Base-by-base conservation (phyloP, 371 early-diverging fungal genomes). In the Dichotomocladium elegans region DNA sequence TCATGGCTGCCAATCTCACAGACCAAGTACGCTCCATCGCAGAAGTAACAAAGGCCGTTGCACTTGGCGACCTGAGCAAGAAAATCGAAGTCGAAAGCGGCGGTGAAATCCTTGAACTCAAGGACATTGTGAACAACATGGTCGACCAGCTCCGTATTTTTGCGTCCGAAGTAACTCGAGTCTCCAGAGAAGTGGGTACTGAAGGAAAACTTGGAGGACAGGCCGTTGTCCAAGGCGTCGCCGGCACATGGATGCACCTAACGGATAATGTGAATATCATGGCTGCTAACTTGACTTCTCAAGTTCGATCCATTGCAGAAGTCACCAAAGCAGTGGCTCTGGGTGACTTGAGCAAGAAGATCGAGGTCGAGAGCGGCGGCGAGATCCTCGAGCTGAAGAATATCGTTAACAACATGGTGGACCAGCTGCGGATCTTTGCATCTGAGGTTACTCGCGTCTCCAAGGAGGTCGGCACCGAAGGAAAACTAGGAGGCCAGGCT, bases 401-500 rank as follows among this genome's bases (percentile, higher is more conserved):
- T 14, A 55, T 46, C 10, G 53, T 59, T 35, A 57, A 58, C 25
- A 57, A 42, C 30, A 57, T 55, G 58, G 57, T 64, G 47, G 53
- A 52, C 4, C 61, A 54, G 28, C 26, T 51, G 14, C 26, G 34
- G 3, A 48, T 59, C 10, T 59, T 53, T 48, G 59, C 59, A 0
- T 41, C 52, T 9, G 54, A 59, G 42, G 59, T 59, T 28, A 35
- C 68, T 0, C 68, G 72, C 6, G 73, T 77, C 2, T 62, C 70
- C 8, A 41, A 27, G 6, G 65, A 63, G 35, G 82, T 80, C 43
- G 82, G 80, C 43, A 86, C 83, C 0, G 84, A 81, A 24, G 84
- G 84, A 5, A 77, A 70, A 41, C 69, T 86, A 0, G 84, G 85
- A 33, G 86, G 77, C 8, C 79, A 79, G 50, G 86, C 86, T 6